phyloP scores from a whole-genome alignment of 345 rosid genomes.

The Murraya paniculata region DNA sequence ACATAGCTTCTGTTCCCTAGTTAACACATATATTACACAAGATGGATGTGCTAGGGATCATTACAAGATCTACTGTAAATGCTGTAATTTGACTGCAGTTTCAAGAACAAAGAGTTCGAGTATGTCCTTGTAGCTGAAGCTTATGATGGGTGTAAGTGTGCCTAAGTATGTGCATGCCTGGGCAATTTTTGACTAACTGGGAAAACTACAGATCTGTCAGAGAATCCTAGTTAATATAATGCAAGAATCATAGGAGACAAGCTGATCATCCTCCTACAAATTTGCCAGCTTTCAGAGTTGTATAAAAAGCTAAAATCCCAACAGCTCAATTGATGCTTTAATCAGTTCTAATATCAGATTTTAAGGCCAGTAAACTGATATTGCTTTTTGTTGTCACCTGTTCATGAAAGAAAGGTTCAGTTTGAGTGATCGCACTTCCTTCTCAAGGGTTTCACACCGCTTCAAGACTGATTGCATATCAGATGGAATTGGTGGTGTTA shows the following conservation, averaged over 20 bases:
- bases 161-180: not conserved
- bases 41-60: not conserved
- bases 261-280: not conserved
- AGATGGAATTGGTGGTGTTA: slow-evolving; percentile 46
- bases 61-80: too few relatives aligned
- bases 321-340: not conserved
- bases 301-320: not conserved
- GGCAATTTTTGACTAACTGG: not conserved
- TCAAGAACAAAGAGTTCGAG: not conserved
- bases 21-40: not conserved
- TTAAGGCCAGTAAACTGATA: not conserved
- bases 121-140: not conserved
- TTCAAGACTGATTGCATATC: slow-evolving; percentile 59
- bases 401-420: slow-evolving; percentile 78
- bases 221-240: not conserved
- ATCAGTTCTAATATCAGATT: not conserved
- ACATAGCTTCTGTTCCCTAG: not conserved
- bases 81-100: not conserved
- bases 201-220: not conserved
- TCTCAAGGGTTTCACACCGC: slow-evolving; percentile 66
- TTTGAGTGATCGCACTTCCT: slow-evolving; percentile 79
- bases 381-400: slow-evolving; percentile 27
- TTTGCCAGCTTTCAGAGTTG: not conserved
- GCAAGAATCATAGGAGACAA: not conserved
- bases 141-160: not conserved